A percentile compares a stretch with the other conserved stretches of the same genome.
These are phyloP conservation scores for Chrysoporthe puriensis DNA, from an alignment of 2,329 filamentous ascomycete genomes.

Conservation along the genomic window DNA sequence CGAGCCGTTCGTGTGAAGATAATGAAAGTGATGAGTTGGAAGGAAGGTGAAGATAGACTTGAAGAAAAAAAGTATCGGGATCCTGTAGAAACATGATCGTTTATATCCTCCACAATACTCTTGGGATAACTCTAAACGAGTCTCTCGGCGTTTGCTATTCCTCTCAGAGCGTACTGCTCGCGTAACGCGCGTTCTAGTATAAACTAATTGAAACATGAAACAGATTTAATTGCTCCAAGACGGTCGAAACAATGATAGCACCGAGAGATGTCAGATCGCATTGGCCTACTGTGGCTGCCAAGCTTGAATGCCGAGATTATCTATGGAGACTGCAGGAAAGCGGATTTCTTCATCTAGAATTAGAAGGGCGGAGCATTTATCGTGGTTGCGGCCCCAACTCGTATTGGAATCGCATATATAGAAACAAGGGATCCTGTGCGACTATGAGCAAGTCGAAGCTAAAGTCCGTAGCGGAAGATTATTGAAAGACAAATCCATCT, in stretches of 20 bases:
- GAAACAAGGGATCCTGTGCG: neutral
- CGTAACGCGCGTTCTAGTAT: neutral
- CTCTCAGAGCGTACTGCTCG: neutral
- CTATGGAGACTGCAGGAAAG: neutral
- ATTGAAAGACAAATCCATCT: neutral
- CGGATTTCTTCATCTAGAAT: neutral
- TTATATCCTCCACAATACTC: neutral
- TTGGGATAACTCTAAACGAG: neutral
- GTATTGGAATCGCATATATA: neutral
- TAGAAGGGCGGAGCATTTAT: neutral
- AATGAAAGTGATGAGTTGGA: neutral
- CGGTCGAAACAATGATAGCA: neutral
- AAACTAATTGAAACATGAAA: neutral
- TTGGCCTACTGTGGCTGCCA: neutral
- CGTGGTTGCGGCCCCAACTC: neutral
- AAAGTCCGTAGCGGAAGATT: neutral
- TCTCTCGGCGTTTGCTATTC: neutral
- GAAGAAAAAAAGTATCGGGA: neutral
- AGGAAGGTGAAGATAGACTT: neutral
- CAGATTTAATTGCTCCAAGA: neutral
- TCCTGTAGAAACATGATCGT: neutral
- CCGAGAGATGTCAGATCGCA: neutral
- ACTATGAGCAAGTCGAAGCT: neutral
- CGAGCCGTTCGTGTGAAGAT: conserved; percentile 1
- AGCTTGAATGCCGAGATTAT: neutral